A percentile compares a stretch with the other conserved stretches of the same genome.
Conservation (phyloP, 306 rosid genomes). For the Cucumis melo region DNA sequence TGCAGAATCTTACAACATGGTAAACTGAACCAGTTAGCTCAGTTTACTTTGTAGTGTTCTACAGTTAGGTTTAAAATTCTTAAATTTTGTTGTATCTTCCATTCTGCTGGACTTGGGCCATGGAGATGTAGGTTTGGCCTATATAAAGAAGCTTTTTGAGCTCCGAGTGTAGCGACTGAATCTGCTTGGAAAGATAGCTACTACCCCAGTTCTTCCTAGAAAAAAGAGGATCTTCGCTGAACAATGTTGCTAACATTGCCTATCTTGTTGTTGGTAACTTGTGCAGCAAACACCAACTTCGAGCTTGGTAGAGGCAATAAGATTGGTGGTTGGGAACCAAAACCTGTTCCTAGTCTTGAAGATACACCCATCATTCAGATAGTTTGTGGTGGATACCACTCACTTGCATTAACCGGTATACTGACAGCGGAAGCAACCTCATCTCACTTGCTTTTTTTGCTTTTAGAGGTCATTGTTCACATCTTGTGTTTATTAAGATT, state of each 20-base stretch:
- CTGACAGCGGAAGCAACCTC: neutral
- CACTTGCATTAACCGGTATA: constrained; percentile 85
- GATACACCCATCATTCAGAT: constrained; percentile 49
- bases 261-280: constrained; percentile 2
- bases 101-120: neutral
- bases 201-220: neutral
- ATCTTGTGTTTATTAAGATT: neutral
- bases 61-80: neutral
- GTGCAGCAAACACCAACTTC: constrained; percentile 69
- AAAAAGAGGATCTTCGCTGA: neutral
- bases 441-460: constrained; percentile 8
- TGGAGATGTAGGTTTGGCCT: neutral
- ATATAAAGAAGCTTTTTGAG: neutral
- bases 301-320: constrained; percentile 94
- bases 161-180: too few species aligned
- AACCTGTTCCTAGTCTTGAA: constrained; percentile 57
- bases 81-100: neutral
- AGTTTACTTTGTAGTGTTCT: neutral
- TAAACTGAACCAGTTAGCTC: neutral
- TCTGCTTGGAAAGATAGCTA: too few species aligned
- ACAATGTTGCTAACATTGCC: neutral
- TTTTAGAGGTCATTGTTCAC: neutral
- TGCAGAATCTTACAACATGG: neutral
- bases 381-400: constrained; percentile 91
- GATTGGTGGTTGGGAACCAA: constrained; percentile 86